A percentile compares a stretch with the other conserved stretches of the same genome.
Evolutionary conservation across 2,329 filamentous ascomycete species (phyloP).

Genomic region (Chaetomiaceae sp.): DNA sequence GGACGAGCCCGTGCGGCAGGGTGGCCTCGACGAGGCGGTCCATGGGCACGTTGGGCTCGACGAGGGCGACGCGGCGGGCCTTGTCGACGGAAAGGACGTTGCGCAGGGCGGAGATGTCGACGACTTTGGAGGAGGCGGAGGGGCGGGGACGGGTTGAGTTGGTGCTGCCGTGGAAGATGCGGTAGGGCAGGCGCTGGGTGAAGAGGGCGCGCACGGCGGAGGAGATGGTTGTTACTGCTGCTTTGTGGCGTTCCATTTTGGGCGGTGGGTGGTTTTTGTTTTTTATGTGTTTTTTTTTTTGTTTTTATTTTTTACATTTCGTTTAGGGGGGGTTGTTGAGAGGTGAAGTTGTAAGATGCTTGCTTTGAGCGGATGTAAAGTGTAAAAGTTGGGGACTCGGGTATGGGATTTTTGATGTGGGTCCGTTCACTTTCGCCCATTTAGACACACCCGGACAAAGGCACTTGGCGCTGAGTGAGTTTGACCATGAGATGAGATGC

Average conservation of each 20-base stretch:
- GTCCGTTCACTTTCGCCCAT: slow-evolving; percentile 8
- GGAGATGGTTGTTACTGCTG: slow-evolving; percentile 45
- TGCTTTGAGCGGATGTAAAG: neutral
- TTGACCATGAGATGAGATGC: too few relatives aligned
- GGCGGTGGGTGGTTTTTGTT: neutral
- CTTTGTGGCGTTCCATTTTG: slow-evolving; percentile 42
- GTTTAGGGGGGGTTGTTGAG: neutral
- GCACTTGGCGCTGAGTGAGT: slow-evolving; percentile 10
- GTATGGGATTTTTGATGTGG: slow-evolving; percentile 9
- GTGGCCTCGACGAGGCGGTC: slow-evolving; percentile 63
- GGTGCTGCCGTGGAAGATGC: slow-evolving; percentile 72
- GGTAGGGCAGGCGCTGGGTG: slow-evolving; percentile 53
- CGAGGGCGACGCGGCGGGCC: slow-evolving; percentile 52
- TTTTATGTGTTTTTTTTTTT: neutral
- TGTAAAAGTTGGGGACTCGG: neutral
- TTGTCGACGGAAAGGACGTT: slow-evolving; percentile 61
- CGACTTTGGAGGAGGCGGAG: slow-evolving; percentile 32
- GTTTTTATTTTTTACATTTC: neutral
- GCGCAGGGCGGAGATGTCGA: slow-evolving; percentile 61
- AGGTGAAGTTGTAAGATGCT: neutral
- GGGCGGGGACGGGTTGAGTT: slow-evolving; percentile 63
- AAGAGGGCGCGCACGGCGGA: slow-evolving; percentile 45
- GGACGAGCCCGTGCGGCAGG: slow-evolving; percentile 59
- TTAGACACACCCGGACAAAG: too few relatives aligned
- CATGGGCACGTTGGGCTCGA: slow-evolving; percentile 74